Evolutionary conservation across 495 filamentous ascomycete species (phyloP).

Genomic region (Aspergillus panamensis): DNA sequence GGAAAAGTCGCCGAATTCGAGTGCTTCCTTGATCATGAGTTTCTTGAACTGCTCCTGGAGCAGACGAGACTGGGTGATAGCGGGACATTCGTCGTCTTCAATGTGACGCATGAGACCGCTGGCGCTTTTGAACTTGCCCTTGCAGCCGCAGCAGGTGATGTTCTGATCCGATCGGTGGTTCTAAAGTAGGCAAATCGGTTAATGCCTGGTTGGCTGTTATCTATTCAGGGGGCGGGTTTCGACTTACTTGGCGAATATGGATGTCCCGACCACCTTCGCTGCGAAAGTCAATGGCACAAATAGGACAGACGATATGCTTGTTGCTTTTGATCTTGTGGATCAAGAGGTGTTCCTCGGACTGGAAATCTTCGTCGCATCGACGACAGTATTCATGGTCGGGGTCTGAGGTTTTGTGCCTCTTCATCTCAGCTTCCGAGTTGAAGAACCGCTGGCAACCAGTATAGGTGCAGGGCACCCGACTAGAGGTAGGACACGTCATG

Average conservation of each 20-base stretch:
- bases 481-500: neutral
- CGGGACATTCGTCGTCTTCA: conserved; percentile 43
- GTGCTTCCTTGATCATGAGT: conserved; percentile 29
- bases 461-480: conserved; percentile 53
- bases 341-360: conserved; percentile 37
- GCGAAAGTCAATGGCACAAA: conserved; percentile 51
- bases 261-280: conserved; percentile 41
- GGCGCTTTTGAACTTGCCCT: conserved; percentile 40
- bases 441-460: conserved; percentile 62
- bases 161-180: conserved; percentile 42
- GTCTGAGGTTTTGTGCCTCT: conserved; percentile 42
- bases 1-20: conserved; percentile 14
- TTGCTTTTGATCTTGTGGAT: conserved; percentile 39
- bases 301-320: conserved; percentile 46
- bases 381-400: conserved; percentile 50
- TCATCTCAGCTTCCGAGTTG: conserved; percentile 42
- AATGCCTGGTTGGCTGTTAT: neutral
- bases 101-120: conserved; percentile 47
- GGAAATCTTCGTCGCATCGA: conserved; percentile 49
- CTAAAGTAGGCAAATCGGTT: conserved; percentile 17
- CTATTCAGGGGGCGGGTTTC: neutral
- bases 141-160: conserved; percentile 48
- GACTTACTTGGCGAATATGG: conserved; percentile 47
- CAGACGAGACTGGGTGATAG: conserved; percentile 30
- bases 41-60: conserved; percentile 38